Conservation (phyloP, 257 asterid genomes). For the Buddleja alternifolia region DNA sequence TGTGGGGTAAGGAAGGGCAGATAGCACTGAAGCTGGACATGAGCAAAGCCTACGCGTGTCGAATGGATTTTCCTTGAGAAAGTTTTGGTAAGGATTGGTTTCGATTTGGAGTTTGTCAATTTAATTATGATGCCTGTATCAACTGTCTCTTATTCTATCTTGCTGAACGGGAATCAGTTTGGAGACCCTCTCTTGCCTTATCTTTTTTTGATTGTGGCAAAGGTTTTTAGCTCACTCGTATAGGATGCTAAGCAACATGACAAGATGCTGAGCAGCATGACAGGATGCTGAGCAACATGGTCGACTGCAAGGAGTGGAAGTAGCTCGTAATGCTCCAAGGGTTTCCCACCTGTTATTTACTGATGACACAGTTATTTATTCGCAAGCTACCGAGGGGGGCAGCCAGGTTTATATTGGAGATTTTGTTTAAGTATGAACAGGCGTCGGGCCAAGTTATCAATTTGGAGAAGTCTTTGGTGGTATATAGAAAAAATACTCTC, state of each 20-base stretch:
- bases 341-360: background rate
- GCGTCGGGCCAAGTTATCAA: slow-evolving; percentile 1
- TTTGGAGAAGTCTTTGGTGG: no score
- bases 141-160: background rate
- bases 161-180: background rate
- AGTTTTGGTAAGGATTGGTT: background rate
- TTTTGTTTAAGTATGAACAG: background rate
- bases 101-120: background rate
- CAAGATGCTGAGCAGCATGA: no score
- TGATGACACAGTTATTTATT: background rate
- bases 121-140: background rate
- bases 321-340: background rate
- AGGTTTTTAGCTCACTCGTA: background rate
- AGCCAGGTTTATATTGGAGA: background rate
- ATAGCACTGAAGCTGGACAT: background rate
- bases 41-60: background rate
- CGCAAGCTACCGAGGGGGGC: background rate
- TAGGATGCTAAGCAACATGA: no score
- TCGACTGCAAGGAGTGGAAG: background rate
- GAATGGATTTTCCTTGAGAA: background rate
- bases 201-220: background rate
- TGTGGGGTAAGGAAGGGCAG: background rate
- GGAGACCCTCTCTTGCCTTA: slow-evolving; percentile 11
- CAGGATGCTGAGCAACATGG: background rate
- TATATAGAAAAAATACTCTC: background rate